Evolutionary conservation across 345 rosid species (phyloP).

Genomic region (Syzygium grande): DNA sequence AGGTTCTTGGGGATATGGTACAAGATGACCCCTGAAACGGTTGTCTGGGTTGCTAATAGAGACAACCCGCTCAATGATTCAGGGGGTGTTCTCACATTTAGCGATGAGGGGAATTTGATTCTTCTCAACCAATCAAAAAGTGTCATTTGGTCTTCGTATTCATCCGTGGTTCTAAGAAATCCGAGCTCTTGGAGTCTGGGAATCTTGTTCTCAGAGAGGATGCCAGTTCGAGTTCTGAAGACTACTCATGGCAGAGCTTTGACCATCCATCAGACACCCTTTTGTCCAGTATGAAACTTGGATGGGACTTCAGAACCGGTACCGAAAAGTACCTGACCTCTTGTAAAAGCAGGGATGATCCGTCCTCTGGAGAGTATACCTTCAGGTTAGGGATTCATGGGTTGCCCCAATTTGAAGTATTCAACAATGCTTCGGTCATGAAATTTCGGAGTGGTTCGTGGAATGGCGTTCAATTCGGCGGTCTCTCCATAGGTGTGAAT

Average conservation of each 20-base stretch:
- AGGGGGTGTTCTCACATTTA: slow-evolving; percentile 10
- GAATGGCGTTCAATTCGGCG: slow-evolving; percentile 27
- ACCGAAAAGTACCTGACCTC: slow-evolving; percentile 5
- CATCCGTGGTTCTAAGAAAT: neutral
- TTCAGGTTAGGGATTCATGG: slow-evolving; percentile 11
- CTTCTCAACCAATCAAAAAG: neutral
- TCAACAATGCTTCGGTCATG: neutral
- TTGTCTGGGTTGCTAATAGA: slow-evolving; percentile 40
- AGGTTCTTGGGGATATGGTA: slow-evolving; percentile 28
- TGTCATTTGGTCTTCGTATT: slow-evolving; percentile 11
- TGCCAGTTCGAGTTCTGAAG: neutral
- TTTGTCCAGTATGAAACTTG: slow-evolving; percentile 26
- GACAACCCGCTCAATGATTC: slow-evolving; percentile 9
- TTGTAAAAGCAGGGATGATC: slow-evolving; percentile 20
- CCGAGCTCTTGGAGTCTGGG: slow-evolving; percentile 22
- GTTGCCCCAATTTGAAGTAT: slow-evolving; percentile 11
- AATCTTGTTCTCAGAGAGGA: slow-evolving; percentile 14
- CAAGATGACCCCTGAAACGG: slow-evolving; percentile 1
- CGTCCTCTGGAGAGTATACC: slow-evolving; percentile 11
- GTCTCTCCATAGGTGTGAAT: slow-evolving; percentile 4
- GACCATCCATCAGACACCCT: slow-evolving; percentile 23
- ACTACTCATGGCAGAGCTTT: slow-evolving; percentile 26
- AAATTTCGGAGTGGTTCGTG: slow-evolving; percentile 20
- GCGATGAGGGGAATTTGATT: neutral
- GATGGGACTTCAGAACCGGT: slow-evolving; percentile 2